Evolutionary conservation across 1,139 yeast genomes (phyloP).

Genomic region (Eremothecium cymbalariae): DNA sequence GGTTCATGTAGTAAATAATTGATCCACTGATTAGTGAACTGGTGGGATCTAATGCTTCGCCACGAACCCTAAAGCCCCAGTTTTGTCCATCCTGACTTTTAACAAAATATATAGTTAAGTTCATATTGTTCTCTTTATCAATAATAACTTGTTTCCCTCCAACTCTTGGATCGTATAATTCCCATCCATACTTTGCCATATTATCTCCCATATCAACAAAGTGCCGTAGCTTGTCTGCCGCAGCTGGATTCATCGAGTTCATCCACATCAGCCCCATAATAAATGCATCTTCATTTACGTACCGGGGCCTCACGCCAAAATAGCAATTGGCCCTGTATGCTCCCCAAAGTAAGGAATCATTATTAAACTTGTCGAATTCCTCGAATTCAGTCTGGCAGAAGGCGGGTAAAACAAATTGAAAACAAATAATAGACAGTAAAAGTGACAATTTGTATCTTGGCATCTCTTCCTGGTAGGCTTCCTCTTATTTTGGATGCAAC

Average conservation of each 20-base stretch:
- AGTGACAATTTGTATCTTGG: no score
- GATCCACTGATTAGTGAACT: constrained; percentile 36
- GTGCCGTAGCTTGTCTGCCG: constrained; percentile 61
- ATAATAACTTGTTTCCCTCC: constrained; percentile 79
- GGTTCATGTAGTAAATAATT: constrained; percentile 59
- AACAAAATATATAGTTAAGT: constrained; percentile 63
- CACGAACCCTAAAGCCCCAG: constrained; percentile 69
- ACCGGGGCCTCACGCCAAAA: constrained; percentile 74
- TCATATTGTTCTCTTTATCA: constrained; percentile 58
- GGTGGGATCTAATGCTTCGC: constrained; percentile 42
- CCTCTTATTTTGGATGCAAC: no score
- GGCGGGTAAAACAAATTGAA: no score
- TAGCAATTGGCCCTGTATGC: constrained; percentile 85
- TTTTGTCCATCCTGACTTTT: constrained; percentile 59
- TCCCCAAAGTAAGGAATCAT: constrained; percentile 68
- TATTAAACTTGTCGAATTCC: constrained; percentile 29
- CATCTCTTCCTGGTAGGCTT: no score
- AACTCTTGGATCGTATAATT: constrained; percentile 69
- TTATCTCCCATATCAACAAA: constrained; percentile 69
- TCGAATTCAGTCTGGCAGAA: no score
- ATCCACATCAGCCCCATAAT: constrained; percentile 88
- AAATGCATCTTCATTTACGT: constrained; percentile 55
- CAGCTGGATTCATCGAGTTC: constrained; percentile 52
- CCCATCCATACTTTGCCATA: constrained; percentile 77
- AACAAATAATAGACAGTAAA: no score